phyloP scores from a whole-genome alignment of 768 basidiomycete genomes.

The Ramaria sp. region DNA sequence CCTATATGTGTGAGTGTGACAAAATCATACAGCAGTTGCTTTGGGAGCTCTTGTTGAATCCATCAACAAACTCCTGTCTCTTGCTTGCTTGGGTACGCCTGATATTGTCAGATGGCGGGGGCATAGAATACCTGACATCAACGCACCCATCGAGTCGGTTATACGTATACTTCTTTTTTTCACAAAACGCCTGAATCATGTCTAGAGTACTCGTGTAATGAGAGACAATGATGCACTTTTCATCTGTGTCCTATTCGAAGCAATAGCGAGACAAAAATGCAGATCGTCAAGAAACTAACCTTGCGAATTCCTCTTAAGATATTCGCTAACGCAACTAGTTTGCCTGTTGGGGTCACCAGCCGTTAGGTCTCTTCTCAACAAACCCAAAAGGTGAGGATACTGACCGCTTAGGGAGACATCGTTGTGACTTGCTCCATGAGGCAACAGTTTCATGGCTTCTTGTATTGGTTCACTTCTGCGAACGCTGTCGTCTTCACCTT shows the following conservation, averaged over 20 bases:
- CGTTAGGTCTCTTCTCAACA: neutral
- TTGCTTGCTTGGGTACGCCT: conserved; percentile 71
- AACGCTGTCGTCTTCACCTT: conserved; percentile 21
- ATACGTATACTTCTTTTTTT: conserved; percentile 62
- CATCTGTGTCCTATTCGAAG: conserved; percentile 52
- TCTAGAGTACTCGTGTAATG: conserved; percentile 94
- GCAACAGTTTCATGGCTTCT: conserved; percentile 54
- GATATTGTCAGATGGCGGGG: neutral
- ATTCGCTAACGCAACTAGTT: conserved; percentile 54
- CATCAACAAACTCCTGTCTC: conserved; percentile 78
- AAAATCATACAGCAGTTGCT: conserved; percentile 51
- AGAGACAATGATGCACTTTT: conserved; percentile 95
- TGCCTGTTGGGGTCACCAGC: conserved; percentile 36
- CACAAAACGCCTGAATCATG: conserved; percentile 80
- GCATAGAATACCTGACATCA: neutral
- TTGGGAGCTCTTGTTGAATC: conserved; percentile 74
- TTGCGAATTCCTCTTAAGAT: conserved; percentile 51
- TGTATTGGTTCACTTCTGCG: conserved; percentile 27
- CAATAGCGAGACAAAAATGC: neutral
- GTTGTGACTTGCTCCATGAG: conserved; percentile 45
- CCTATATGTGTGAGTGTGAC: neutral
- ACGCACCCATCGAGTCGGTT: conserved; percentile 80
- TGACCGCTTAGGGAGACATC: conserved; percentile 77
- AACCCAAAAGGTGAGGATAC: conserved; percentile 11
- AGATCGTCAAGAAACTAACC: conserved; percentile 25